These are phyloP conservation scores for Medicago lupulina DNA, from an alignment of 306 rosid genomes.

Conservation along the genomic window DNA sequence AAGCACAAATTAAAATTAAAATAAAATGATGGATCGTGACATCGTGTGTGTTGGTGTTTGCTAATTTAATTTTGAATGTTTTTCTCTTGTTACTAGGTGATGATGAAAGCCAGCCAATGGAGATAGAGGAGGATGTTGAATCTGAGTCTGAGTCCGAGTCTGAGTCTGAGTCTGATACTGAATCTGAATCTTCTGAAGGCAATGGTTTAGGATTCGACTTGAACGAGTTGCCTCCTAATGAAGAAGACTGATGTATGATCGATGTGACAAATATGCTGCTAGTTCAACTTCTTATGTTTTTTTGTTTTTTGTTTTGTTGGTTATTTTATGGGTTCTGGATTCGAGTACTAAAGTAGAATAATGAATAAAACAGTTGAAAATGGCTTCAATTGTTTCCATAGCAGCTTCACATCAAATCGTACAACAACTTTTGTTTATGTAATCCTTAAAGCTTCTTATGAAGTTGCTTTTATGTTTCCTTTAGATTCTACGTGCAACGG, in stretches of 20 bases:
- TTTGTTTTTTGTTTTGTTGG: background rate
- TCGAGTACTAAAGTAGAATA: background rate
- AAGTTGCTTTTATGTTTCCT: background rate
- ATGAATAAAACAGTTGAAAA: background rate
- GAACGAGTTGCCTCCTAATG: background rate
- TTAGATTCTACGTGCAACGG: background rate
- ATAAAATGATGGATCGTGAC: too few relatives aligned
- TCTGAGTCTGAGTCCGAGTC: background rate
- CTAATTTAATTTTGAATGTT: background rate
- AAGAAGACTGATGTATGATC: background rate
- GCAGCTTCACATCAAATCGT: background rate
- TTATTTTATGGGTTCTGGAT: background rate
- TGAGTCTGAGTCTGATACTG: too few relatives aligned
- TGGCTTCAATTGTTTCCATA: background rate
- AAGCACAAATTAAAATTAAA: too few relatives aligned
- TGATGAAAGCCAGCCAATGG: background rate
- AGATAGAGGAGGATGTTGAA: background rate
- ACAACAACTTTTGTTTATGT: background rate
- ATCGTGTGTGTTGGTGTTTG: too few relatives aligned
- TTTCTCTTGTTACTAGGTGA: background rate
- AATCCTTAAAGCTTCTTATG: background rate
- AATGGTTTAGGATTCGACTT: background rate
- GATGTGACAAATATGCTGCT: conserved; percentile 5
- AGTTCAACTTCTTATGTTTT: background rate
- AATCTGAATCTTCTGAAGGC: background rate